phyloP scores from a whole-genome alignment of 345 rosid species.

The Ceriops decandra region DNA sequence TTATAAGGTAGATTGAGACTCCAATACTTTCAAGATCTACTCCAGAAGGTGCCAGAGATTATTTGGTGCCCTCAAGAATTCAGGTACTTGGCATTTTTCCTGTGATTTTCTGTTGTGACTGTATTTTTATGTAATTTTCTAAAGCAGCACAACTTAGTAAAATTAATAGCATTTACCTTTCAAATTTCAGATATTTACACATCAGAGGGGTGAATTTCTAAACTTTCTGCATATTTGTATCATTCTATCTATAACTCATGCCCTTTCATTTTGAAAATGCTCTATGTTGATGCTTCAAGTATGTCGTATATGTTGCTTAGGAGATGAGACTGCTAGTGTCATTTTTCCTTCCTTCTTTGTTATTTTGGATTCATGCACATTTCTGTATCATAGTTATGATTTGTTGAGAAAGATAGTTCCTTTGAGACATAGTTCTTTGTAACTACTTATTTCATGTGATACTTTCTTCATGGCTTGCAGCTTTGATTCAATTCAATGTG shows the following conservation, averaged over 20 bases:
- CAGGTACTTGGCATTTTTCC: slow-evolving; percentile 52
- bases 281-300: too few species aligned
- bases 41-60: slow-evolving; percentile 98
- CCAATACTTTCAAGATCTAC: slow-evolving; percentile 94
- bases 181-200: background rate
- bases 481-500: slow-evolving; percentile 41
- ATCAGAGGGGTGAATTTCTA: background rate
- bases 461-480: slow-evolving; percentile 22
- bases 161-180: background rate
- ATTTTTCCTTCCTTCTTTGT: background rate
- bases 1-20: slow-evolving; percentile 87
- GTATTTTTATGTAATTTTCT: background rate
- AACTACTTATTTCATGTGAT: slow-evolving; percentile 7
- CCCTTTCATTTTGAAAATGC: too few species aligned
- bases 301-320: background rate
- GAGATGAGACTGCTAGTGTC: background rate
- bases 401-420: background rate
- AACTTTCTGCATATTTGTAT: background rate
- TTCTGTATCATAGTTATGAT: background rate
- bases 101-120: background rate
- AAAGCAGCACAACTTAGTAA: background rate
- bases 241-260: background rate
- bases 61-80: slow-evolving; percentile 93
- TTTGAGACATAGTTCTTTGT: background rate
- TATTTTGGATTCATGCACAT: background rate